A percentile compares a stretch with the other conserved stretches of the same genome.
These are phyloP conservation scores for Botryosphaeria agaves DNA, from an alignment of 2,329 filamentous ascomycete genomes.

Conservation along the genomic window DNA sequence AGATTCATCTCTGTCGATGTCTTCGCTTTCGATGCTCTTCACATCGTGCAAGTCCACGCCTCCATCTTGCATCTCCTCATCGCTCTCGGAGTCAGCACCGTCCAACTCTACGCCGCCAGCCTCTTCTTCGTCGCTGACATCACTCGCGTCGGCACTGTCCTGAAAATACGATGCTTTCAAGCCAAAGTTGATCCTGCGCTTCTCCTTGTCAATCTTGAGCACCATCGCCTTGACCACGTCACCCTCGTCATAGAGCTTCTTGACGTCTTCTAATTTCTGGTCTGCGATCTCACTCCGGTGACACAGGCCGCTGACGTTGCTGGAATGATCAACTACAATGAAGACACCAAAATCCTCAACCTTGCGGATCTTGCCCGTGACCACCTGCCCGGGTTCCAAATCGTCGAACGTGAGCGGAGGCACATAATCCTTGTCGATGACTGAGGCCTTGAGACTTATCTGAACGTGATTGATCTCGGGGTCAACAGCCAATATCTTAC, in stretches of 20 bases:
- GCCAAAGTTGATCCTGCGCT: conserved; percentile 71
- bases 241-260: conserved; percentile 74
- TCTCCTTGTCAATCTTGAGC: conserved; percentile 55
- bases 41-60: conserved; percentile 24
- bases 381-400: conserved; percentile 58
- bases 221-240: conserved; percentile 89
- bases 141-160: conserved; percentile 34
- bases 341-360: conserved; percentile 94
- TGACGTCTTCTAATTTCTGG: conserved; percentile 63
- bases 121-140: conserved; percentile 23
- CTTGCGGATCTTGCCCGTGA: conserved; percentile 83
- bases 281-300: conserved; percentile 89
- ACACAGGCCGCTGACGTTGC: conserved; percentile 82
- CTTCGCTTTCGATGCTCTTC: conserved; percentile 11
- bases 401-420: conserved; percentile 59
- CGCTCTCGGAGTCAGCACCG: conserved; percentile 21
- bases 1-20: conserved; percentile 30
- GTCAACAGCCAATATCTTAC: conserved; percentile 63
- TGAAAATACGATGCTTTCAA: conserved; percentile 87
- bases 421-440: conserved; percentile 62
- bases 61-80: conserved; percentile 13
- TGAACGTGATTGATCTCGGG: conserved; percentile 53
- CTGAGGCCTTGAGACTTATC: conserved; percentile 73
- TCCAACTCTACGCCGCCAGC: conserved; percentile 29
- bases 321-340: conserved; percentile 71